These are phyloP conservation scores for Solanum arcanum DNA, from an alignment of 257 asterid genomes.

Conservation along the genomic window DNA sequence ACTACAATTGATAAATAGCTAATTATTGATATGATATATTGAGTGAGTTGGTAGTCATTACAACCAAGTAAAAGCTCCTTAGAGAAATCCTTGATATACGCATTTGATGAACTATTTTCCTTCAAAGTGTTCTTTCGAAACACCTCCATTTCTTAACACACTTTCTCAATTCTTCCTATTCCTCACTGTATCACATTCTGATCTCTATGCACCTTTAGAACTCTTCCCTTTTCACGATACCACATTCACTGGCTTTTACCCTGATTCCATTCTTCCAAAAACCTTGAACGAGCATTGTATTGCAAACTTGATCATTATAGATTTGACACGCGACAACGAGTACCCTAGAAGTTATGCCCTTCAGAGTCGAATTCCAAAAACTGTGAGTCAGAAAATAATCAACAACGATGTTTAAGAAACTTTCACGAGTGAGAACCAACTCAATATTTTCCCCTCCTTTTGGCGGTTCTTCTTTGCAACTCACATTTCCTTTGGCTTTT, in stretches of 20 bases:
- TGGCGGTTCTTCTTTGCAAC: conserved; percentile 2
- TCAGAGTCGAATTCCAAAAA: conserved; percentile 41
- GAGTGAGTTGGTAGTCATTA: background rate
- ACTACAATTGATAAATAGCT: no score
- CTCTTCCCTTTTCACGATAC: conserved; percentile 12
- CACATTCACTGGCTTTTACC: background rate
- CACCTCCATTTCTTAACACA: conserved; percentile 13
- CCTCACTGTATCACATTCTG: conserved; percentile 8
- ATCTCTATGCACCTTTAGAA: conserved; percentile 20
- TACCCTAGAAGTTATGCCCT: conserved; percentile 18
- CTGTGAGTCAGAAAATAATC: conserved; percentile 12
- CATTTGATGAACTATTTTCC: conserved; percentile 15
- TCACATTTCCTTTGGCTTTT: background rate
- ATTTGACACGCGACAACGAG: background rate
- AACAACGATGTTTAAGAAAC: conserved; percentile 12
- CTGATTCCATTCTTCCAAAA: conserved; percentile 28
- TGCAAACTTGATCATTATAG: conserved; percentile 36
- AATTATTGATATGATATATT: no score
- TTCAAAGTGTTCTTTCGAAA: conserved; percentile 16
- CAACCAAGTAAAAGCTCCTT: background rate
- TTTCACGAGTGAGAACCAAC: conserved; percentile 13
- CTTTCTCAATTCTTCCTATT: conserved; percentile 12
- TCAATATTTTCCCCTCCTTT: conserved; percentile 7
- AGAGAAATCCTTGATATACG: conserved; percentile 15
- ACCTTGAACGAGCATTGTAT: conserved; percentile 35